Percentiles rank a stretch among this genome's conserved stretches.
Conservation (phyloP, 1,284 basidiomycete species). For the Tremellales sp. region DNA sequence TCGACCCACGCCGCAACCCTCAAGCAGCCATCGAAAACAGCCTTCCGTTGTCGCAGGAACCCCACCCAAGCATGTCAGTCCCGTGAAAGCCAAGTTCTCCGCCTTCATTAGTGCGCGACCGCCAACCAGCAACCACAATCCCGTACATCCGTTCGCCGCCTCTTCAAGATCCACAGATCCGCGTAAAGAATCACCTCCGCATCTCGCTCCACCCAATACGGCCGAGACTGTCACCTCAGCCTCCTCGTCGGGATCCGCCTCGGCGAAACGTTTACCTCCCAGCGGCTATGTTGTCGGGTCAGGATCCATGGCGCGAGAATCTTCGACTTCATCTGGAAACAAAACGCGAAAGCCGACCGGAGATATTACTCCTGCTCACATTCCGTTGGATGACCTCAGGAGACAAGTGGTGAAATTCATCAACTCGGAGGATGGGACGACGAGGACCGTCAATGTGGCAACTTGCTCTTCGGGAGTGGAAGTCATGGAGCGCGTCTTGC, state of each 20-base stretch:
- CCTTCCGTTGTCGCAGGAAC: constrained; percentile 11
- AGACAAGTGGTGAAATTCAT: constrained; percentile 81
- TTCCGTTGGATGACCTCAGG: constrained; percentile 70
- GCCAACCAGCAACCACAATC: constrained; percentile 2
- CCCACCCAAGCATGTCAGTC: constrained; percentile 20
- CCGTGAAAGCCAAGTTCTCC: constrained; percentile 28
- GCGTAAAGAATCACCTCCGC: not conserved
- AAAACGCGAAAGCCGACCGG: constrained; percentile 49
- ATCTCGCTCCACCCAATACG: not conserved
- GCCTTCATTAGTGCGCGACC: constrained; percentile 15
- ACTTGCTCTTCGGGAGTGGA: constrained; percentile 75
- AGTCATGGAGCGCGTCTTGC: constrained; percentile 77
- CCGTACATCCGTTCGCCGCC: constrained; percentile 39
- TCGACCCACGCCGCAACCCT: constrained; percentile 27
- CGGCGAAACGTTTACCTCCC: not conserved
- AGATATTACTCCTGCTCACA: constrained; percentile 27
- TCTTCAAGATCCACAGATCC: constrained; percentile 4
- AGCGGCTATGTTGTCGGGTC: constrained; percentile 8
- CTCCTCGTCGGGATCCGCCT: constrained; percentile 2
- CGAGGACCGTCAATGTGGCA: constrained; percentile 71
- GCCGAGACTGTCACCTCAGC: not conserved
- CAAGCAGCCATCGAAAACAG: constrained; percentile 15
- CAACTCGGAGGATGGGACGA: constrained; percentile 69
- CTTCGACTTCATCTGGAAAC: constrained; percentile 54
- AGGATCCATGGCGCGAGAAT: not conserved